phyloP scores from a whole-genome alignment of 805 yeast genomes.

The Hanseniaspora vineae region DNA sequence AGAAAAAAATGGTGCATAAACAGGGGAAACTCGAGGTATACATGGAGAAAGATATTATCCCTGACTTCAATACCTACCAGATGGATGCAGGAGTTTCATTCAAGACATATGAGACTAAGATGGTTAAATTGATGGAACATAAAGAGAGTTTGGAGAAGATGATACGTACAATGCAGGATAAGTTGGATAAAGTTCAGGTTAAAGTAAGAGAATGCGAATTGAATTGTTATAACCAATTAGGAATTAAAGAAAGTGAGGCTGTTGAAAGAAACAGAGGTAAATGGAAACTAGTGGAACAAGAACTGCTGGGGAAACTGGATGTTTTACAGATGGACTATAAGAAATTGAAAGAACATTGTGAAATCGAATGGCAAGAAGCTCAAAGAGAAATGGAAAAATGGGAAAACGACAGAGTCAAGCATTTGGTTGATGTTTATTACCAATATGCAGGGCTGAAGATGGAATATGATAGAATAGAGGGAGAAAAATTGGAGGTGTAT shows the following conservation, averaged over 20 bases:
- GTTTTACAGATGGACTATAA: slow-evolving; percentile 21
- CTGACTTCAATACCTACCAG: slow-evolving; percentile 10
- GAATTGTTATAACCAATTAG: slow-evolving; percentile 20
- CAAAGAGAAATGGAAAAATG: slow-evolving; percentile 19
- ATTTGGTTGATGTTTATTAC: slow-evolving; percentile 18
- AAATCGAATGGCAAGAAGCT: slow-evolving; percentile 20
- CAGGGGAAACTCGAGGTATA: slow-evolving; percentile 3
- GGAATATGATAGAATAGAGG: slow-evolving; percentile 19
- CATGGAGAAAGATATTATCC: slow-evolving; percentile 13
- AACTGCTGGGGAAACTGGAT: slow-evolving; percentile 15
- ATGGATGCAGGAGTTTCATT: slow-evolving; percentile 14
- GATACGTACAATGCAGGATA: slow-evolving; percentile 16
- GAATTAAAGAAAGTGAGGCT: slow-evolving; percentile 16
- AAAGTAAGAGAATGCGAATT: slow-evolving; percentile 18
- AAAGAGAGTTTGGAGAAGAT: slow-evolving; percentile 18
- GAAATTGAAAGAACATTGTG: slow-evolving; percentile 21
- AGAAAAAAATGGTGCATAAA: slow-evolving; percentile 1
- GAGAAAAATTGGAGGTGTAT: slow-evolving; percentile 16
- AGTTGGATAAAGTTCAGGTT: slow-evolving; percentile 14
- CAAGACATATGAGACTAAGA: slow-evolving; percentile 18
- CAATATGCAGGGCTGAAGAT: slow-evolving; percentile 14
- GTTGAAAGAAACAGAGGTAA: slow-evolving; percentile 18
- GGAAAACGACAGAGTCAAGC: slow-evolving; percentile 18
- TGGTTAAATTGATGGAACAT: slow-evolving; percentile 18
- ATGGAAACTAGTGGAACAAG: slow-evolving; percentile 18